Conservation (phyloP, 2,329 filamentous ascomycete genomes). For the Sphaerulina populicola region DNA sequence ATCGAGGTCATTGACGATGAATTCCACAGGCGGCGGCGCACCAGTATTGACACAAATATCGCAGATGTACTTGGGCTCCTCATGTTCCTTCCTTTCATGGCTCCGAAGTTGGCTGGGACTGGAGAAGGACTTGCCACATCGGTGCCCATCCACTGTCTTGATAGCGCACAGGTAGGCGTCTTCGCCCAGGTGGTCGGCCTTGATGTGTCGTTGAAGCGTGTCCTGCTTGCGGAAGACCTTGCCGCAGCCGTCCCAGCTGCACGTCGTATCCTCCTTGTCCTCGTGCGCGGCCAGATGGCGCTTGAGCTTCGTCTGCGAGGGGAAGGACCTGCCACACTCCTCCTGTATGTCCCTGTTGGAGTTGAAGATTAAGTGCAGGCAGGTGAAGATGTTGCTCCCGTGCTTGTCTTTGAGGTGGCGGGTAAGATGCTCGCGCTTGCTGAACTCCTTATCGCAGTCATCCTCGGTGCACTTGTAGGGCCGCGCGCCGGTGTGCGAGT, state of each 20-base stretch:
- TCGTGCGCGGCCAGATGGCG: slow-evolving; percentile 72
- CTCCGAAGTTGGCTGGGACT: slow-evolving; percentile 61
- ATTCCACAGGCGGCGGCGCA: slow-evolving; percentile 1
- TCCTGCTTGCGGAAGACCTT: slow-evolving; percentile 85
- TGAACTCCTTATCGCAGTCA: slow-evolving; percentile 73
- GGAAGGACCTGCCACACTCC: slow-evolving; percentile 70
- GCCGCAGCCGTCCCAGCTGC: slow-evolving; percentile 54
- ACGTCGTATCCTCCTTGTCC: slow-evolving; percentile 52
- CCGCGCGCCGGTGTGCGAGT: slow-evolving; percentile 78
- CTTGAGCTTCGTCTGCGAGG: slow-evolving; percentile 67
- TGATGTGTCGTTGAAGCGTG: slow-evolving; percentile 74
- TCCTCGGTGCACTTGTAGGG: slow-evolving; percentile 64
- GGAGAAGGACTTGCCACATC: slow-evolving; percentile 64
- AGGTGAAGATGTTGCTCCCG: slow-evolving; percentile 61
- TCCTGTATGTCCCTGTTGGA: slow-evolving; percentile 30
- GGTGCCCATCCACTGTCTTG: slow-evolving; percentile 42
- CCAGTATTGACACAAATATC: slow-evolving; percentile 53
- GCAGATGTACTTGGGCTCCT: slow-evolving; percentile 63
- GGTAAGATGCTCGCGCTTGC: slow-evolving; percentile 76
- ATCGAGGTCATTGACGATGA: slow-evolving; percentile 18
- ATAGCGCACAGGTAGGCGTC: slow-evolving; percentile 64
- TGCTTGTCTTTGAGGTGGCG: slow-evolving; percentile 80
- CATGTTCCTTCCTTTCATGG: slow-evolving; percentile 63
- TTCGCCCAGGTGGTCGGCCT: slow-evolving; percentile 62
- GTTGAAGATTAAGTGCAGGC: slow-evolving; percentile 44